Evolutionary conservation across 2,329 filamentous ascomycete genomes (phyloP), one percentile per base, ranked within the genome.

Genomic region (Beauveria caledonica): DNA sequence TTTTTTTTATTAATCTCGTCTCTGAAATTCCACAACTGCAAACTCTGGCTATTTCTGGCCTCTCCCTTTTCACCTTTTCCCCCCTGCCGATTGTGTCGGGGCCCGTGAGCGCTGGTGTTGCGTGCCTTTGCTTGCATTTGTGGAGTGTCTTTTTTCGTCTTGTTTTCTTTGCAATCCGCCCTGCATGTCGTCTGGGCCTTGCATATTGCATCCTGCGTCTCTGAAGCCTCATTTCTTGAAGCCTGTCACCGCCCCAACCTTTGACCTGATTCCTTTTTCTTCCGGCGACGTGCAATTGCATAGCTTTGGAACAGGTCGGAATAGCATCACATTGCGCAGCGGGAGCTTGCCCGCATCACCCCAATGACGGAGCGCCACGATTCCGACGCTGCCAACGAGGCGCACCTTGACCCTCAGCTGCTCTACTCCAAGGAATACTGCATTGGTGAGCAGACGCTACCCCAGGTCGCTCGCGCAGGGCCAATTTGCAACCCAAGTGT

Each of bases 341-440:
- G 63, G 49, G 58, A 55, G 10, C 36, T 42, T 33, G 60, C 36
- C 48, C 59, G 61, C 44, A 61, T 60, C 60, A 33, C 54, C 64
- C 68, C 49, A 63, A 83, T 83, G 80, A 75, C 76, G 62, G 78
- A 80, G 67, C 74, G 75, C 58, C 76, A 76, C 60, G 77, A 80
- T 25, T 72, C 76, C 53, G 76, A 79, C 44, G 74, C 77, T 50
- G 66, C 68, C 64, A 78, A 82, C 63, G 82, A 82, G 70, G 78
- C 79, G 40, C 81, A 90, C 59, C 57, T 75, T 42, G 93, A 97
- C 75, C 94, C 94, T 3, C 92, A 95, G 76, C 85, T 87, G 63
- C 82, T 97, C 58, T 99, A 97, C 75, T 95, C 90, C 63, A 97
- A 96, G 76, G 90, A 94, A 74, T 90, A 86, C 71, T 92, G 89